Percentiles rank a stretch among this genome's conserved stretches.
These are phyloP conservation scores for Kalmanozyma brasiliensis DNA, from an alignment of 1,284 basidiomycete genomes.

Conservation along the genomic window DNA sequence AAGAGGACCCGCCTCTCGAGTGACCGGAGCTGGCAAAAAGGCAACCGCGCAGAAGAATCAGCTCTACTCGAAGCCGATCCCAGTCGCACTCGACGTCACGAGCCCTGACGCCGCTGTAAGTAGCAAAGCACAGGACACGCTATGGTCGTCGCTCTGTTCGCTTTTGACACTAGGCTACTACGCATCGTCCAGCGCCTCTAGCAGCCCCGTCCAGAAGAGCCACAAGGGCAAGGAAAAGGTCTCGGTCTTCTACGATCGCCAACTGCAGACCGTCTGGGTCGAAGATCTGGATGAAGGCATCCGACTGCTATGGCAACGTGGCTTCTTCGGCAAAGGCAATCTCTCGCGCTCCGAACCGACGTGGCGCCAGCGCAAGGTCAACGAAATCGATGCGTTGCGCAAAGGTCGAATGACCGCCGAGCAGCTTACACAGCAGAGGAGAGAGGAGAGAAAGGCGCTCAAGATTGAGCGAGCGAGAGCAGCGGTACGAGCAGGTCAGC, in stretches of 20 bases:
- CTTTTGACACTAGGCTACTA: conserved; percentile 36
- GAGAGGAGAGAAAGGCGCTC: conserved; percentile 62
- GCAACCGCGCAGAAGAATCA: conserved; percentile 52
- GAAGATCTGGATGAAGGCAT: conserved; percentile 49
- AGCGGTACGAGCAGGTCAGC: conserved; percentile 63
- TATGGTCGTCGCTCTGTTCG: conserved; percentile 22
- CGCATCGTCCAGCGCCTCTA: not conserved
- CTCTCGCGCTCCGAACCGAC: conserved; percentile 92
- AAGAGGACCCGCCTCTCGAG: conserved; percentile 9
- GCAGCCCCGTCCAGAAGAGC: not conserved
- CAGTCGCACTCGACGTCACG: conserved; percentile 23
- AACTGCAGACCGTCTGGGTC: conserved; percentile 56
- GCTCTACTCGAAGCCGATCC: conserved; percentile 54
- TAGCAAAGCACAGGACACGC: not conserved
- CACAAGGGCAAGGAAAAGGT: conserved; percentile 27
- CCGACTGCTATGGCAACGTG: conserved; percentile 81
- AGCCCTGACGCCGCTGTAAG: not conserved
- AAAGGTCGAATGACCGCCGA: conserved; percentile 62
- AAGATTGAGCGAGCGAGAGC: conserved; percentile 66
- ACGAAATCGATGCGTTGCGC: conserved; percentile 70
- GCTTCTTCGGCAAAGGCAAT: conserved; percentile 97
- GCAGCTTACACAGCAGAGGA: conserved; percentile 62
- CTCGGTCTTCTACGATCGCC: conserved; percentile 42
- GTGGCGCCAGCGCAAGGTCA: conserved; percentile 73
- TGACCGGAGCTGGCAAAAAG: conserved; percentile 59